Evolutionary conservation across 225 moss, liverwort and hornwort genomes (phyloP).

Genomic region (Asterella californica): DNA sequence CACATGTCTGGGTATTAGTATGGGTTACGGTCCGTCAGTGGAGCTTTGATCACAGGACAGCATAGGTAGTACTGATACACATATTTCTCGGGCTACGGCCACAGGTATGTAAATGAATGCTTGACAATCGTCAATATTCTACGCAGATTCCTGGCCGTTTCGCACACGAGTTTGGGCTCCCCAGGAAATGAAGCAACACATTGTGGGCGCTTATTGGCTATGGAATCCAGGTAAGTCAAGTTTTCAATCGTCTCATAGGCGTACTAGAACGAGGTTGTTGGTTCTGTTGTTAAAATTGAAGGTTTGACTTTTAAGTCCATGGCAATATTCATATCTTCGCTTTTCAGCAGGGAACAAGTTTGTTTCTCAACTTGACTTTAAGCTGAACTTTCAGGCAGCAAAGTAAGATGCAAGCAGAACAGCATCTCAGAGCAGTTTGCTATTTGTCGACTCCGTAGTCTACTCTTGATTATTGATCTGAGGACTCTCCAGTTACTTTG

Average conservation of each 20-base stretch:
- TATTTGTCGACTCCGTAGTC: neutral
- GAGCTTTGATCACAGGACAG: neutral
- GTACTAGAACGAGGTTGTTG: neutral
- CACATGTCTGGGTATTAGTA: neutral
- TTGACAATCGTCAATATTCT: neutral
- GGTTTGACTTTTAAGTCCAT: neutral
- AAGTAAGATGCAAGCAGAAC: neutral
- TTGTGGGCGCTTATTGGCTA: constrained; percentile 69
- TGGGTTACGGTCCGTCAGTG: too few species aligned
- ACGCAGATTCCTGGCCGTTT: constrained; percentile 82
- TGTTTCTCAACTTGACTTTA: too few species aligned
- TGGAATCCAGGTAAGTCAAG: constrained; percentile 63
- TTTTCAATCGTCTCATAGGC: neutral
- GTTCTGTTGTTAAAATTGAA: neutral
- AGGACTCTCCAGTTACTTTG: too few species aligned
- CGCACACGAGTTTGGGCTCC: constrained; percentile 57
- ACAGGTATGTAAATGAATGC: neutral
- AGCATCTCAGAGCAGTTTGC: neutral
- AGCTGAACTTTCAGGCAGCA: too few species aligned
- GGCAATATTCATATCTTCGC: too few species aligned
- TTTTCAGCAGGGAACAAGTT: too few species aligned
- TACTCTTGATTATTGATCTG: neutral
- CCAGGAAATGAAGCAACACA: constrained; percentile 57
- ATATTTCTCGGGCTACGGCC: too few species aligned
- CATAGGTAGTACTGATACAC: neutral